Percentiles rank a stretch among this genome's conserved stretches.
phyloP scores from a whole-genome alignment of 2,329 filamentous ascomycete species.

The Pseudopithomyces maydicus region DNA sequence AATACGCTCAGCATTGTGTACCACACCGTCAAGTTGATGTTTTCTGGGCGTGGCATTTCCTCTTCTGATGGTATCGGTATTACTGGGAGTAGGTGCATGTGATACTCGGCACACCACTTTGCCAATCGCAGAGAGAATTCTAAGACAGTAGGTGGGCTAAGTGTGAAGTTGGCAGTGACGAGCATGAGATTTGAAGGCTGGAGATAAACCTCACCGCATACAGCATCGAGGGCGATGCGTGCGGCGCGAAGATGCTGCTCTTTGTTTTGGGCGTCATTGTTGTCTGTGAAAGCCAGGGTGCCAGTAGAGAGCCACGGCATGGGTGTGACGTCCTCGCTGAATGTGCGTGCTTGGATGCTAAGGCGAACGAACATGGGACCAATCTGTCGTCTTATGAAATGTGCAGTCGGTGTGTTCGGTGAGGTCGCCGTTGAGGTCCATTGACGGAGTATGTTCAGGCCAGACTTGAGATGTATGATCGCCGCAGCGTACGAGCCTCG shows the following conservation, averaged over 20 bases:
- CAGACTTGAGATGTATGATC: not conserved
- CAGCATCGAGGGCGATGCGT: slow-evolving; percentile 1
- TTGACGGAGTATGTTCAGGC: slow-evolving; percentile 4
- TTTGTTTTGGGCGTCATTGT: not conserved
- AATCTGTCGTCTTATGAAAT: slow-evolving; percentile 8
- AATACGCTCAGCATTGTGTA: slow-evolving; percentile 1
- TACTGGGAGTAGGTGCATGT: not conserved
- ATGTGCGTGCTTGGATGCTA: slow-evolving; percentile 8
- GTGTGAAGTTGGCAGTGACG: not conserved
- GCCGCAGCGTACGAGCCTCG: slow-evolving; percentile 5
- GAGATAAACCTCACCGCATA: slow-evolving; percentile 7
- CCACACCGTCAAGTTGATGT: slow-evolving; percentile 1
- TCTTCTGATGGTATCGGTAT: no score
- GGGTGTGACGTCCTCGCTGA: not conserved
- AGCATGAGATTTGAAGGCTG: not conserved
- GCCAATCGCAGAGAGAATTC: not conserved
- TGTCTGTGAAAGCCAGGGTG: not conserved
- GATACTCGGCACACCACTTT: slow-evolving; percentile 5
- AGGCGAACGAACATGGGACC: slow-evolving; percentile 7
- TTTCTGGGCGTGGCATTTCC: not conserved
- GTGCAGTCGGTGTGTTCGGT: slow-evolving; percentile 2
- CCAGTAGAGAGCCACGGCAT: slow-evolving; percentile 3
- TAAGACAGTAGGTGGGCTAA: not conserved
- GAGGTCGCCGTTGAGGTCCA: not conserved
- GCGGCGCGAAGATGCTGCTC: not conserved